Conservation (phyloP, 495 filamentous ascomycete species). For the Talaromyces borbonicus region DNA sequence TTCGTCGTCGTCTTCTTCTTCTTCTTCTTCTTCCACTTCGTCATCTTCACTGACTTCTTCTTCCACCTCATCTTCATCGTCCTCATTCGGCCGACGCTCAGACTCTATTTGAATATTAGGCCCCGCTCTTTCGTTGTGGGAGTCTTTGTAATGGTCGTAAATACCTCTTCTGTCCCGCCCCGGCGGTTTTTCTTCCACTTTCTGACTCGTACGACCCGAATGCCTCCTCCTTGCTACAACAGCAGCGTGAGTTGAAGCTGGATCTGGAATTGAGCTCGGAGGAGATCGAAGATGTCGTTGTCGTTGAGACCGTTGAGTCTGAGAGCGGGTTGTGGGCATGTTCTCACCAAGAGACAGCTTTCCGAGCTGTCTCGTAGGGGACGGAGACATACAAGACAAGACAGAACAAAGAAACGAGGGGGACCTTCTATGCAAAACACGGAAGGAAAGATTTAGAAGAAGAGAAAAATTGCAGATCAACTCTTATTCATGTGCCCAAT, state of each 20-base stretch:
- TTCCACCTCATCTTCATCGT: no score
- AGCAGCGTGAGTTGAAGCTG: not conserved
- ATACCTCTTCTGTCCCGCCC: slow-evolving; percentile 9
- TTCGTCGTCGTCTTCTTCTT: slow-evolving; percentile 13
- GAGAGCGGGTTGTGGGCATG: slow-evolving; percentile 21
- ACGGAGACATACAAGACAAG: slow-evolving; percentile 26
- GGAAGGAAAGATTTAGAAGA: not conserved
- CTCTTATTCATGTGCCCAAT: no score
- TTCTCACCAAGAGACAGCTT: slow-evolving; percentile 27
- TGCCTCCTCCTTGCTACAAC: not conserved
- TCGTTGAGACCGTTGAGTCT: slow-evolving; percentile 13
- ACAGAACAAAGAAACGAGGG: not conserved
- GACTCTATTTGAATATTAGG: not conserved
- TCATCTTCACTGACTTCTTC: slow-evolving; percentile 12
- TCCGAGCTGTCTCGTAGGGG: slow-evolving; percentile 29
- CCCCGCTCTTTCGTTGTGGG: not conserved
- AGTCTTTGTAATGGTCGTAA: slow-evolving; percentile 6
- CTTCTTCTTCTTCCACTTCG: slow-evolving; percentile 8
- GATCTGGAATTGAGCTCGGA: not conserved
- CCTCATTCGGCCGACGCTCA: no score
- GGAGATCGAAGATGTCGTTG: not conserved
- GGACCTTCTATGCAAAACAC: not conserved
- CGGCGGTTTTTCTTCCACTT: slow-evolving; percentile 4
- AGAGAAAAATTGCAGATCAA: not conserved
- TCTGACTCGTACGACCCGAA: not conserved